Evolutionary conservation across 148 eudicot genomes (phyloP).

Genomic region (Gaultheria prostrata): DNA sequence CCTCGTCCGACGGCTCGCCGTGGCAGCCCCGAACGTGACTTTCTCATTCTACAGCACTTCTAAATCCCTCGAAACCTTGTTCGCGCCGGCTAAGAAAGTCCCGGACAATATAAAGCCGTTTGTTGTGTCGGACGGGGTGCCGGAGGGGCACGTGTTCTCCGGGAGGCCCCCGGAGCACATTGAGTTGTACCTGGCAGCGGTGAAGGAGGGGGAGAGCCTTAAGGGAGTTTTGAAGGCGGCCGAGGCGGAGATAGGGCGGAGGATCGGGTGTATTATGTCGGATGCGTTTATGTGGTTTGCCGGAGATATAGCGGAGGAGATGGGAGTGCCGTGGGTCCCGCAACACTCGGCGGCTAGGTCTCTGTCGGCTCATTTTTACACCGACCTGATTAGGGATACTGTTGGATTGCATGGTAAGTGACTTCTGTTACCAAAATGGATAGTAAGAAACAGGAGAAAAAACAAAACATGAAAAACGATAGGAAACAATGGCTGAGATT

Average conservation of each 20-base stretch:
- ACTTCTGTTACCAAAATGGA: no score
- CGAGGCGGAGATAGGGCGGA: slow-evolving; percentile 38
- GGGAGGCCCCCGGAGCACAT: slow-evolving; percentile 30
- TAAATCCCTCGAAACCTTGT: slow-evolving; percentile 23
- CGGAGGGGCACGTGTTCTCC: slow-evolving; percentile 21
- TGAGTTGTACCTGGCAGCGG: slow-evolving; percentile 25
- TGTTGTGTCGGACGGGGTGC: slow-evolving; percentile 26
- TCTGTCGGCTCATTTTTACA: background rate
- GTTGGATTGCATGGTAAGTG: background rate
- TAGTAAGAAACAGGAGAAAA: no score
- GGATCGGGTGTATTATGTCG: slow-evolving; percentile 30
- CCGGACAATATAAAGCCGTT: slow-evolving; percentile 27
- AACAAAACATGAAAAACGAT: no score
- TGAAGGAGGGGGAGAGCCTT: slow-evolving; percentile 21
- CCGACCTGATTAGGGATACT: background rate
- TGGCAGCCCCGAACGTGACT: slow-evolving; percentile 25
- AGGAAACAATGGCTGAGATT: no score
- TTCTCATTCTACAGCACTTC: slow-evolving; percentile 37
- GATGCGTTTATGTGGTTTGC: slow-evolving; percentile 59
- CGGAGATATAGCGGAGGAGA: slow-evolving; percentile 38
- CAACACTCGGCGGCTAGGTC: slow-evolving; percentile 22
- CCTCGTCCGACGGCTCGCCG: slow-evolving; percentile 35
- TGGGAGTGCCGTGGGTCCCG: slow-evolving; percentile 41
- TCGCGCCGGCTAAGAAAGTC: background rate
- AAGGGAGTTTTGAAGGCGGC: slow-evolving; percentile 29